A percentile compares a stretch with the other conserved stretches of the same genome.
Evolutionary conservation across 2,329 filamentous ascomycete species (phyloP).

Genomic region (Neonectria punicea): DNA sequence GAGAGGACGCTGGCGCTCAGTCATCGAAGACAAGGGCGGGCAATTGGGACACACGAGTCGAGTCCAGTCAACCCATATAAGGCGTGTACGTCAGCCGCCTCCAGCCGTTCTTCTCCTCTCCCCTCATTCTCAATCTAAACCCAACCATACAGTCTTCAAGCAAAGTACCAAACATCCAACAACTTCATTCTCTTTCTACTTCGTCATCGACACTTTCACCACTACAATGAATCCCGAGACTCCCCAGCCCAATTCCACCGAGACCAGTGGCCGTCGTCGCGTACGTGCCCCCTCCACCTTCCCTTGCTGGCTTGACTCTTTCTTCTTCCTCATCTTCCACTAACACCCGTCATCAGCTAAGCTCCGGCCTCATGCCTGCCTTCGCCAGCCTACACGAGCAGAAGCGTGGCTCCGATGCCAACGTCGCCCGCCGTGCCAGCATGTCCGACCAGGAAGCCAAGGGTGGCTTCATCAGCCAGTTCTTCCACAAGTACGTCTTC

Average conservation of each 20-base stretch:
- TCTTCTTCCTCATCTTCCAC: slow-evolving; percentile 4
- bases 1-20: neutral
- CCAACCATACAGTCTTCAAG: neutral
- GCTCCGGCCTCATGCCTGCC: slow-evolving; percentile 57
- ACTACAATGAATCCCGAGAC: slow-evolving; percentile 46
- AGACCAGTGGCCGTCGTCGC: slow-evolving; percentile 43
- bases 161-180: neutral
- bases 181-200: neutral
- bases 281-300: slow-evolving; percentile 30
- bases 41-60: neutral
- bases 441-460: slow-evolving; percentile 63
- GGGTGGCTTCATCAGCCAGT: slow-evolving; percentile 61
- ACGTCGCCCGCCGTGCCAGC: slow-evolving; percentile 62
- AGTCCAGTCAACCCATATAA: neutral
- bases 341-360: slow-evolving; percentile 42
- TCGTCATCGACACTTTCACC: neutral
- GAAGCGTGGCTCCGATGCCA: slow-evolving; percentile 59
- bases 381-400: slow-evolving; percentile 64
- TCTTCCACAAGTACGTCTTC: slow-evolving; percentile 66
- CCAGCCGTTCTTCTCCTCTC: neutral
- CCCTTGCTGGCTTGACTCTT: neutral
- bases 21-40: neutral
- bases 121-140: too few species aligned
- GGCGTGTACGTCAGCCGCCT: neutral
- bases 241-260: slow-evolving; percentile 35